Evolutionary conservation across 495 filamentous ascomycete genomes (phyloP), one percentile per base, ranked within the genome.

Genomic region (Podospora tetraspora): DNA sequence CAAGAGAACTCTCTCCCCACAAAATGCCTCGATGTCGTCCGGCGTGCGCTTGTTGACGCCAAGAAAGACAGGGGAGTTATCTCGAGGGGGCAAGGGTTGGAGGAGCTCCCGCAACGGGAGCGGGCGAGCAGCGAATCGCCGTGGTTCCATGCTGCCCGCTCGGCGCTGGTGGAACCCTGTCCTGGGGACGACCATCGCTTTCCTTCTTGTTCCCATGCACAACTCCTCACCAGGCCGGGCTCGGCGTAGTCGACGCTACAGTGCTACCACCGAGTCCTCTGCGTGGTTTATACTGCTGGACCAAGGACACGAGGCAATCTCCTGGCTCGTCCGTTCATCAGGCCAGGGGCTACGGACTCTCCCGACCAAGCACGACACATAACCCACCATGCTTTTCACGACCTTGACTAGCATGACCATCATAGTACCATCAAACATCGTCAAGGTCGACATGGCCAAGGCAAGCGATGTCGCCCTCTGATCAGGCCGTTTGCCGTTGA

Each of bases 51-150:
- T 43, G 57, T 27, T 61, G 57, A 66, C 43, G 43, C 58, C 25
- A 59, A 58, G 65, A 27, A 27, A 61, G 65, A 61, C 65, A 66
- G 57, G 65, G 65, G 57, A 66, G 19, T 56, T 66, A 59, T 66
- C 43, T 66, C 25, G 63, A 25, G 19, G 43, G 43, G 43, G 43
- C 16, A n/a, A 60, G 65, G 58, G 58, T 66, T 66, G 65, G 65
- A 58, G 65, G 65, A 65, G n/a, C 65, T 66, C 65, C 65, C 65
- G 65, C 65, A 61, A 66, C 65, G 65, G 65, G 65, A 66, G 57
- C 65, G 65, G 65, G 22, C 58, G 10, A 61, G 43, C 19, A 27
- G 58, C 65, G 65, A 66, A 66, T 66, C 65, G 65, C 65, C 34
- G 65, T 11, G 43, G 22, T 66, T 66, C 65, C 65, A 61, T 43